phyloP scores from a whole-genome alignment of 805 yeast genomes.

The Wickerhamiella shivajii region DNA sequence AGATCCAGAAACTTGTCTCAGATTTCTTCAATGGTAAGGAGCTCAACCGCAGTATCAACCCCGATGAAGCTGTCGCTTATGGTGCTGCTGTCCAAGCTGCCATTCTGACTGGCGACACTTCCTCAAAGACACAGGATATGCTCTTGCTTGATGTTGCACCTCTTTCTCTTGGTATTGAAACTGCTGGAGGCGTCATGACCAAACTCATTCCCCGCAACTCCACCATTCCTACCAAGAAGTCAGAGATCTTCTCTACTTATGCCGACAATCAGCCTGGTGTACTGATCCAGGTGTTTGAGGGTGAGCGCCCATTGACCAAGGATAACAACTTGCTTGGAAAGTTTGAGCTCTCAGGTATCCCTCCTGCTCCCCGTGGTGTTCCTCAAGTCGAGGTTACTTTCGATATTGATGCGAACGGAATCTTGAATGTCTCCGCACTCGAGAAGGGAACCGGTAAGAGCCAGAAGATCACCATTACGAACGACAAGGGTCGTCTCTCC shows the following conservation, averaged over 20 bases:
- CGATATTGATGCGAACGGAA: conserved; percentile 95
- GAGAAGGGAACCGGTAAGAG: conserved; percentile 98
- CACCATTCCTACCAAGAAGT: conserved; percentile 93
- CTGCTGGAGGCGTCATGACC: conserved; percentile 99
- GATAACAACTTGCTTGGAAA: conserved; percentile 95
- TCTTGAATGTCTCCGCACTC: conserved; percentile 86
- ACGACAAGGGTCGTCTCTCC: conserved; percentile 96
- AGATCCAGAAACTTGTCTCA: conserved; percentile 85
- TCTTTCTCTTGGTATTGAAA: conserved; percentile 92
- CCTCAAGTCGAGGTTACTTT: conserved; percentile 97
- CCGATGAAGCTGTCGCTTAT: conserved; percentile 97
- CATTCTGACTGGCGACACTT: conserved; percentile 87
- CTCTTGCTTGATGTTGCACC: conserved; percentile 94
- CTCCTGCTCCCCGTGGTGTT: conserved; percentile 98
- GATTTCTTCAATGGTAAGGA: conserved; percentile 96
- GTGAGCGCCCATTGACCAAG: conserved; percentile 94
- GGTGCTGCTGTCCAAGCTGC: conserved; percentile 99
- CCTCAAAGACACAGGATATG: conserved; percentile 91
- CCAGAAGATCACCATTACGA: conserved; percentile 92
- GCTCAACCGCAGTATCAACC: conserved; percentile 92
- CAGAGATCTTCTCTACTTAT: conserved; percentile 91
- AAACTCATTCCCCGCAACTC: conserved; percentile 97
- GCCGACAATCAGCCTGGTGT: conserved; percentile 99
- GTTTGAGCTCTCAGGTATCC: conserved; percentile 91
- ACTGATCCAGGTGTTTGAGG: conserved; percentile 91